phyloP scores from a whole-genome alignment of 257 asterid genomes.

The Henckelia pumila region DNA sequence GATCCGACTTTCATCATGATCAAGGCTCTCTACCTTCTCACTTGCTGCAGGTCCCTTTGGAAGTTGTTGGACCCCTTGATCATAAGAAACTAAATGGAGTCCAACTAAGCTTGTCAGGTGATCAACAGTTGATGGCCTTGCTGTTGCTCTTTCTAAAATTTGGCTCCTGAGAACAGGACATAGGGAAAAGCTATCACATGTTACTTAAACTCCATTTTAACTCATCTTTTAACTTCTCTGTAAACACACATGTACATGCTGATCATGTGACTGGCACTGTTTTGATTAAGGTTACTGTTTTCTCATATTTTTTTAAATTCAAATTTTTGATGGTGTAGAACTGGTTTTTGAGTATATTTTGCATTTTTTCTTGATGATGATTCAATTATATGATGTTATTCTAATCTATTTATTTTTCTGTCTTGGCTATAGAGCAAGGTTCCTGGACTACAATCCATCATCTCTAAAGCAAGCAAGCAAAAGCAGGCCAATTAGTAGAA shows the following conservation, averaged over 20 bases:
- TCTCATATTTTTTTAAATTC: background rate
- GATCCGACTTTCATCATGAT: too few species aligned
- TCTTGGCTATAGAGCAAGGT: slow-evolving; percentile 51
- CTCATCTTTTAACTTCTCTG: slow-evolving; percentile 9
- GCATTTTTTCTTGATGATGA: background rate
- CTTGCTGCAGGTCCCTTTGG: slow-evolving; percentile 61
- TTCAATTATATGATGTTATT: background rate
- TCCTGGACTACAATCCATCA: slow-evolving; percentile 80
- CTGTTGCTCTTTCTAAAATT: slow-evolving; percentile 75
- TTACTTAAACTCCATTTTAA: slow-evolving; percentile 37
- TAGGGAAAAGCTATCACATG: slow-evolving; percentile 61
- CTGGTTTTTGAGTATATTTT: background rate
- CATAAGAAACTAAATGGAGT: slow-evolving; percentile 42
- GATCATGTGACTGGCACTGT: slow-evolving; percentile 97
- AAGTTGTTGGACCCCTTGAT: slow-evolving; percentile 63
- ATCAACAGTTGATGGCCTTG: slow-evolving; percentile 86
- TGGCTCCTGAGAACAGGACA: slow-evolving; percentile 73
- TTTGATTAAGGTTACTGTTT: slow-evolving; percentile 65
- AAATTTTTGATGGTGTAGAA: too few species aligned
- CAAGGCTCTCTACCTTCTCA: slow-evolving; percentile 19
- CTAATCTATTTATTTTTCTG: slow-evolving; percentile 23
- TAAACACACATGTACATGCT: slow-evolving; percentile 98
- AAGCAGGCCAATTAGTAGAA: slow-evolving; percentile 77
- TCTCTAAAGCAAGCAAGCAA: slow-evolving; percentile 94
- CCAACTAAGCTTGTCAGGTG: slow-evolving; percentile 75